phyloP scores from a whole-genome alignment of 768 basidiomycete genomes.

The Panus rudis region DNA sequence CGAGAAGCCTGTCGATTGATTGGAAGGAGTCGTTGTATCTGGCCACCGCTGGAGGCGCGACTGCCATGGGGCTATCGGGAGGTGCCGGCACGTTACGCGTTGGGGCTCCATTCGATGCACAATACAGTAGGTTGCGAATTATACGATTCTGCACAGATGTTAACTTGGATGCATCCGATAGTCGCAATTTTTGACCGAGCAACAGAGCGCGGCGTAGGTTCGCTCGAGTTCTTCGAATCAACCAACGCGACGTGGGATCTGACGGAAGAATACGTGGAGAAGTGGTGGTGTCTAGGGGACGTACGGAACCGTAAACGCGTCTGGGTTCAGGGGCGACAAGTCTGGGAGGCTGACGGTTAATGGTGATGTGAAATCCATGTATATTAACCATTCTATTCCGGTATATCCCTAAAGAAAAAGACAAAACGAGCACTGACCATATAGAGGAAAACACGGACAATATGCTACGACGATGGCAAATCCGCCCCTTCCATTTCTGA shows the following conservation, averaged over 20 bases:
- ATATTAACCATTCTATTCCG: no score
- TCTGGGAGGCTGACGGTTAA: background rate
- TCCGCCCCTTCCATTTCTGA: constrained; percentile 30
- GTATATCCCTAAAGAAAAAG: no score
- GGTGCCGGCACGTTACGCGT: constrained; percentile 47
- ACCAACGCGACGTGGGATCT: constrained; percentile 14
- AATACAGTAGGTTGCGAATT: constrained; percentile 47
- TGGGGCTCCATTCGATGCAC: constrained; percentile 69
- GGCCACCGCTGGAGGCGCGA: constrained; percentile 74
- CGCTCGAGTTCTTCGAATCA: constrained; percentile 60
- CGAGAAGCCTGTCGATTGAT: constrained; percentile 43
- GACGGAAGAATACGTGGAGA: constrained; percentile 59
- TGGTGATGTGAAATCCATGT: no score
- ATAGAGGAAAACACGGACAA: no score
- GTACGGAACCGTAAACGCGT: constrained; percentile 53
- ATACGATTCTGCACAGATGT: background rate
- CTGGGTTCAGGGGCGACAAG: constrained; percentile 65
- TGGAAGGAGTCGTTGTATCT: constrained; percentile 82
- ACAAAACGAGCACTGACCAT: no score
- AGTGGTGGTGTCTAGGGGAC: constrained; percentile 88
- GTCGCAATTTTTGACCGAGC: constrained; percentile 41
- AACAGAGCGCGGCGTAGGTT: constrained; percentile 42
- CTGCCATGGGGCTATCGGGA: constrained; percentile 51
- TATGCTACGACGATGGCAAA: constrained; percentile 12
- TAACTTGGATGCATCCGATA: constrained; percentile 16